A percentile compares a stretch with the other conserved stretches of the same genome.
Evolutionary conservation across 2,329 filamentous ascomycete species (phyloP).

Genomic region (Bipolaris oryzae): DNA sequence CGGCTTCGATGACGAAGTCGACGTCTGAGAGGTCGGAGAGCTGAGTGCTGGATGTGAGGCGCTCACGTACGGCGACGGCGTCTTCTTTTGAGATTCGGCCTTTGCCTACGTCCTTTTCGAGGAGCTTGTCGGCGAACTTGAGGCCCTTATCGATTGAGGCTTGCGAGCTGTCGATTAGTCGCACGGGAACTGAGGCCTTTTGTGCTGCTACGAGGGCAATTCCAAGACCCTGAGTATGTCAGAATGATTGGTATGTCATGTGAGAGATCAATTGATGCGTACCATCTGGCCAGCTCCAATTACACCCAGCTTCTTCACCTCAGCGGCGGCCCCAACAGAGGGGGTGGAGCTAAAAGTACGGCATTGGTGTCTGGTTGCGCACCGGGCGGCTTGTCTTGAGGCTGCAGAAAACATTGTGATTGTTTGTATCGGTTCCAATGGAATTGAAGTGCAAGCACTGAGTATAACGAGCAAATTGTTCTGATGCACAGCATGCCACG

Average conservation of each 20-base stretch:
- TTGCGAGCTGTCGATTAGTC: constrained; percentile 82
- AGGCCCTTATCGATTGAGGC: constrained; percentile 86
- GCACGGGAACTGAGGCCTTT: constrained; percentile 82
- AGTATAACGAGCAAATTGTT: neutral
- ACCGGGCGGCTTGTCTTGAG: constrained; percentile 37
- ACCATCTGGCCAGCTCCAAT: constrained; percentile 98
- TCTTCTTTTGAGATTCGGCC: constrained; percentile 81
- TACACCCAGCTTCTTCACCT: constrained; percentile 88
- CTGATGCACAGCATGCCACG: constrained; percentile 26
- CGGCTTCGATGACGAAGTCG: constrained; percentile 97
- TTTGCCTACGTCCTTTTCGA: constrained; percentile 91
- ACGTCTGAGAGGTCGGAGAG: constrained; percentile 80
- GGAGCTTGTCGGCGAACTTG: constrained; percentile 90
- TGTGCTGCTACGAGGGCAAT: constrained; percentile 94
- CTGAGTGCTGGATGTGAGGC: constrained; percentile 71
- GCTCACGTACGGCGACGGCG: constrained; percentile 73
- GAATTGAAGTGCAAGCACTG: neutral
- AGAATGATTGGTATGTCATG: constrained; percentile 15
- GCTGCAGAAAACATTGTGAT: constrained; percentile 46
- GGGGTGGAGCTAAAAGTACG: constrained; percentile 72
- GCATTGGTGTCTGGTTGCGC: constrained; percentile 39
- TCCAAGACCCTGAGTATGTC: constrained; percentile 74
- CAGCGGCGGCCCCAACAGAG: constrained; percentile 63
- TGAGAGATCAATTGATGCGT: constrained; percentile 37
- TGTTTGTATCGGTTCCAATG: constrained; percentile 1